Evolutionary conservation across 176 grass and related monocot species (phyloP).

Genomic region (Oryza coarctata): DNA sequence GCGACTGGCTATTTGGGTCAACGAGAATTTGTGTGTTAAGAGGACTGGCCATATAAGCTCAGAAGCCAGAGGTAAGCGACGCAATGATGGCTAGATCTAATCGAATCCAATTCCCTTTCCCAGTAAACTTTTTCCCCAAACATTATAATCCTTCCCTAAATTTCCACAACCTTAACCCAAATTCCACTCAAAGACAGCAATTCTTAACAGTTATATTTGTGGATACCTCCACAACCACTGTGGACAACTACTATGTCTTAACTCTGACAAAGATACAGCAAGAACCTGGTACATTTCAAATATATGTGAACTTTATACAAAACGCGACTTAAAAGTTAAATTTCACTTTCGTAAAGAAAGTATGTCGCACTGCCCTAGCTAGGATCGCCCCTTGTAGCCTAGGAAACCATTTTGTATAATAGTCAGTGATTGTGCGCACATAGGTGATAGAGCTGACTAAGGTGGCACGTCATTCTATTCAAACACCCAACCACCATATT

Average conservation of each 20-base stretch:
- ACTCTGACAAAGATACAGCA: background rate
- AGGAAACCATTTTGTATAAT: background rate
- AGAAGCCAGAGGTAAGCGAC: background rate
- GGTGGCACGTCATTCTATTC: background rate
- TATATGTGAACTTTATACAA: background rate
- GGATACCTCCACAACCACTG: background rate
- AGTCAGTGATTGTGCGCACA: background rate
- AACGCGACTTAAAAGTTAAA: background rate
- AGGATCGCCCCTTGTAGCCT: background rate
- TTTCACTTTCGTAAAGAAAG: background rate
- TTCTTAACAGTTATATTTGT: background rate
- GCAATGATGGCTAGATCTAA: background rate
- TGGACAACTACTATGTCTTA: background rate
- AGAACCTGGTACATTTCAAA: background rate
- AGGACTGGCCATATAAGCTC: background rate
- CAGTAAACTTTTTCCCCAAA: no score
- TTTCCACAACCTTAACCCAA: background rate
- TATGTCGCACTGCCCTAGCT: background rate
- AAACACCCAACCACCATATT: slow-evolving; percentile 3
- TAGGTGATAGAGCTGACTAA: background rate
- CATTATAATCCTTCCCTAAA: background rate
- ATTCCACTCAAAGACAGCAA: background rate
- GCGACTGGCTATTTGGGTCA: background rate
- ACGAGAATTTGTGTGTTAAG: background rate
- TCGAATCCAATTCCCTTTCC: background rate